These are phyloP conservation scores for Apophysomyces ossiformis DNA, from an alignment of 371 early-diverging fungal species.

Conservation along the genomic window DNA sequence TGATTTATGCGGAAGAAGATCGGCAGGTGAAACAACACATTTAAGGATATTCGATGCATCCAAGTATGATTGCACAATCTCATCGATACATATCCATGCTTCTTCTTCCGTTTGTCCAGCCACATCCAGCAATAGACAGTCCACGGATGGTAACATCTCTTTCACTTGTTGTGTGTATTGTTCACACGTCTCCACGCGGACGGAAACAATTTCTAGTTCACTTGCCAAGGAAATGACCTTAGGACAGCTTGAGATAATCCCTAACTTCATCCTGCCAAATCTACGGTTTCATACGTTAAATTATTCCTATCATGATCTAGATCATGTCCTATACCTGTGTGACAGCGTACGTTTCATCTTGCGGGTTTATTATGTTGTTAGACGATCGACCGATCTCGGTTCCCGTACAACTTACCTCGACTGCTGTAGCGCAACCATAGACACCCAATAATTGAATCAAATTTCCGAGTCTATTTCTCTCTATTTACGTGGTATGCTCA, in stretches of 20 bases:
- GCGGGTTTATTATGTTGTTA: conserved; percentile 1
- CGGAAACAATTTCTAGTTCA: conserved; percentile 2
- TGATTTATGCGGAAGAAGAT: not conserved
- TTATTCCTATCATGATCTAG: not conserved
- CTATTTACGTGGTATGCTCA: not conserved
- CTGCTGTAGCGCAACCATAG: conserved; percentile 17
- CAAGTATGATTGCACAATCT: conserved; percentile 12
- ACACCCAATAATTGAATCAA: conserved; percentile 19
- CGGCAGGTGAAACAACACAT: conserved; percentile 20
- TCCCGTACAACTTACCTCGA: conserved; percentile 7
- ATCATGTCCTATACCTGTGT: conserved; percentile 5
- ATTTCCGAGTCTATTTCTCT: not conserved
- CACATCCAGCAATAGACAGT: conserved; percentile 30
- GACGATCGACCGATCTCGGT: not conserved
- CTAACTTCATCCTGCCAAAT: conserved; percentile 38
- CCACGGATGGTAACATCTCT: not conserved
- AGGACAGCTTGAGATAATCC: conserved; percentile 23
- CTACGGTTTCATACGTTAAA: conserved; percentile 15
- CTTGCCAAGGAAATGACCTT: conserved; percentile 14
- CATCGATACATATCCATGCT: conserved; percentile 23
- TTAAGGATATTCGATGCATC: conserved; percentile 18
- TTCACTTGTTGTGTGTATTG: not conserved
- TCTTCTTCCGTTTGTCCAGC: conserved; percentile 1
- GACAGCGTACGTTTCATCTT: conserved; percentile 17
- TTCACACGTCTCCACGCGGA: not conserved